A percentile compares a stretch with the other conserved stretches of the same genome.
Evolutionary conservation across 306 rosid species (phyloP).

Genomic region (Glycine soja): DNA sequence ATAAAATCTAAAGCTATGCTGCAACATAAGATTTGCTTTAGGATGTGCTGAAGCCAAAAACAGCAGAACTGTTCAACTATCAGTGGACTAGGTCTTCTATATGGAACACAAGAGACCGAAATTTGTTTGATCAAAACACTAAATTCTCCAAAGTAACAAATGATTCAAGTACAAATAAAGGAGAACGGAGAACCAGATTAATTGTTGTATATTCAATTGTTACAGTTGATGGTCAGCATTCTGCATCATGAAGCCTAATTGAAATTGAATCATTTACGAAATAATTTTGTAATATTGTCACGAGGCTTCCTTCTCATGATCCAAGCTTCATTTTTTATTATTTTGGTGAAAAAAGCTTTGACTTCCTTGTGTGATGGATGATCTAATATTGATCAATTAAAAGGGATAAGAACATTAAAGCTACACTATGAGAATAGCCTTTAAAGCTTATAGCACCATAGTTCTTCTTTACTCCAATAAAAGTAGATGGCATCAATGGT

Average conservation of each 20-base stretch:
- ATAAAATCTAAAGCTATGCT: constrained; percentile 27
- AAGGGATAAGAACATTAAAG: constrained; percentile 23
- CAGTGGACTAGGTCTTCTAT: neutral
- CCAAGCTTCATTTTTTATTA: neutral
- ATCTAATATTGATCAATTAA: constrained; percentile 31
- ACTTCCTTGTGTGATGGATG: neutral
- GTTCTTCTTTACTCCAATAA: constrained; percentile 16
- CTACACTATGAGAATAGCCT: neutral
- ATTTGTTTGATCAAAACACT: constrained; percentile 9
- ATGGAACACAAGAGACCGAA: neutral
- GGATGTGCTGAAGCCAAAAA: constrained; percentile 7
- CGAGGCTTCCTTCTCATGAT: constrained; percentile 3
- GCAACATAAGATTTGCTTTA: constrained; percentile 10
- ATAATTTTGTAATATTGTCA: constrained; percentile 4
- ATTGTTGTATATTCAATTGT: neutral
- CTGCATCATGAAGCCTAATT: constrained; percentile 13
- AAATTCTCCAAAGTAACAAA: neutral
- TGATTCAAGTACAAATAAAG: constrained; percentile 19
- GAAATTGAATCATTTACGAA: constrained; percentile 17
- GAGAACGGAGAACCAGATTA: constrained; percentile 21
- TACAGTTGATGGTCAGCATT: constrained; percentile 20
- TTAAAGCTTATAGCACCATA: neutral
- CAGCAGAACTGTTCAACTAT: constrained; percentile 15
- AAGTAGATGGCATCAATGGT: constrained; percentile 6
- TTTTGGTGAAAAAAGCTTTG: constrained; percentile 2